These are phyloP conservation scores for Agaricales sp. DNA, from an alignment of 1,284 basidiomycete genomes.

Conservation along the genomic window DNA sequence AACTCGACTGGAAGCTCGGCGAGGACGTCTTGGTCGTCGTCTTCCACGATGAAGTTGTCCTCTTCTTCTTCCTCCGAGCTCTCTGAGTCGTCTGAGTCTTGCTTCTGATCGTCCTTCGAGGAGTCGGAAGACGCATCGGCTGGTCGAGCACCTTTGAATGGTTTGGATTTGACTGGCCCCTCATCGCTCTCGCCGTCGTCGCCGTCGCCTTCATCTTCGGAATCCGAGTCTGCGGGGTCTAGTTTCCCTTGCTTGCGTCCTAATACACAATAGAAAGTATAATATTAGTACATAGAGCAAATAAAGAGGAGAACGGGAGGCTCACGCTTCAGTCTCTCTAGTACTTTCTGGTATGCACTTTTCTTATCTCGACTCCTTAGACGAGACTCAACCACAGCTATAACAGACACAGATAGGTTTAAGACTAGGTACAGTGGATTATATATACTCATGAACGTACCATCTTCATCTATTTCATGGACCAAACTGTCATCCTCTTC, in stretches of 20 bases:
- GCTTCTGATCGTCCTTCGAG: slow-evolving; percentile 24
- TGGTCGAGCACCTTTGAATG: slow-evolving; percentile 34
- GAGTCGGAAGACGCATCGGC: slow-evolving; percentile 6
- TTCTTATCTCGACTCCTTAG: slow-evolving; percentile 27
- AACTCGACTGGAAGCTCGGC: slow-evolving; percentile 61
- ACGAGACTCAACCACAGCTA: neutral
- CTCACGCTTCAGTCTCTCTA: slow-evolving; percentile 44
- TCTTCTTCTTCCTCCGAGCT: slow-evolving; percentile 26
- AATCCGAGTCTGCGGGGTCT: slow-evolving; percentile 22
- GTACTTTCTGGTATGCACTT: slow-evolving; percentile 25
- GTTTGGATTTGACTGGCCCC: slow-evolving; percentile 18
- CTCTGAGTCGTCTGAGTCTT: slow-evolving; percentile 21
- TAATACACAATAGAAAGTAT: slow-evolving; percentile 11
- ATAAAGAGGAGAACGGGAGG: no score
- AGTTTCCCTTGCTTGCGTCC: slow-evolving; percentile 38
- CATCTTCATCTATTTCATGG: neutral
- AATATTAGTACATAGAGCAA: slow-evolving; percentile 23
- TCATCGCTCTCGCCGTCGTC: slow-evolving; percentile 17
- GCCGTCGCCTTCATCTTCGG: slow-evolving; percentile 24
- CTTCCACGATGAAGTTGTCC: slow-evolving; percentile 64
- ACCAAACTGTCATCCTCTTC: neutral
- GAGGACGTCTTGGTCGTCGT: slow-evolving; percentile 34
- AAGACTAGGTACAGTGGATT: neutral
- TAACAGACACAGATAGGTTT: neutral
- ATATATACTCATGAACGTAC: neutral